These are phyloP conservation scores for Pholiota molesta DNA, from an alignment of 768 basidiomycete genomes.

Conservation along the genomic window DNA sequence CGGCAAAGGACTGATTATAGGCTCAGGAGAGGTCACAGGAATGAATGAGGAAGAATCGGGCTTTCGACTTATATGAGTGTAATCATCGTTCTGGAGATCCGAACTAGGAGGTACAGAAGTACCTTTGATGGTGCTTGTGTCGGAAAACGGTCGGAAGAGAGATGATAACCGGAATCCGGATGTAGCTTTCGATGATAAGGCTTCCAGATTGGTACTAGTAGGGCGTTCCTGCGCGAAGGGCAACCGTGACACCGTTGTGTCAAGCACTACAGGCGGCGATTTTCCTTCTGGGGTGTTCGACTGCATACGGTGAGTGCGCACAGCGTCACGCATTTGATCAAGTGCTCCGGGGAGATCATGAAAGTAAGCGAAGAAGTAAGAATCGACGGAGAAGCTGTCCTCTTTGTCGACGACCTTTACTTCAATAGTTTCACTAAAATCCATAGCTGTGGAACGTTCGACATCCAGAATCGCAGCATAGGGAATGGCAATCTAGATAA, in stretches of 20 bases:
- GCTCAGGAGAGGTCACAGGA: slow-evolving; percentile 51
- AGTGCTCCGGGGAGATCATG: slow-evolving; percentile 76
- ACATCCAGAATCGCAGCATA: slow-evolving; percentile 89
- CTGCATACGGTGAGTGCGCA: slow-evolving; percentile 55
- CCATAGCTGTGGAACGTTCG: slow-evolving; percentile 85
- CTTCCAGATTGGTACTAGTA: slow-evolving; percentile 38
- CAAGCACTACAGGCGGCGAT: slow-evolving; percentile 48
- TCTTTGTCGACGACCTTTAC: slow-evolving; percentile 87
- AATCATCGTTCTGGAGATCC: slow-evolving; percentile 58
- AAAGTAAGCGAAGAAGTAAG: slow-evolving; percentile 96
- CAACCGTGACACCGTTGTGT: slow-evolving; percentile 58
- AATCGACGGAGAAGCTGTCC: slow-evolving; percentile 78
- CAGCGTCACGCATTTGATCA: slow-evolving; percentile 78
- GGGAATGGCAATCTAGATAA: slow-evolving; percentile 82
- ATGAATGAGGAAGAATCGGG: slow-evolving; percentile 61
- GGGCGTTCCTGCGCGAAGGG: slow-evolving; percentile 40
- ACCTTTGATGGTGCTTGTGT: slow-evolving; percentile 38
- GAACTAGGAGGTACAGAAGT: slow-evolving; percentile 24
- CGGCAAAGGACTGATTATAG: slow-evolving; percentile 14
- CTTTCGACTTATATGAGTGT: slow-evolving; percentile 66
- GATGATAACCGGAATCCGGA: slow-evolving; percentile 67
- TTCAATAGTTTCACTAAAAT: slow-evolving; percentile 96
- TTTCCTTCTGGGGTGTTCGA: slow-evolving; percentile 30
- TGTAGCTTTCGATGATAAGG: slow-evolving; percentile 30
- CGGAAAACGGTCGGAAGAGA: slow-evolving; percentile 71